phyloP scores from a whole-genome alignment of 2,329 filamentous ascomycete genomes.

The Aspergillus pseudoterreus region DNA sequence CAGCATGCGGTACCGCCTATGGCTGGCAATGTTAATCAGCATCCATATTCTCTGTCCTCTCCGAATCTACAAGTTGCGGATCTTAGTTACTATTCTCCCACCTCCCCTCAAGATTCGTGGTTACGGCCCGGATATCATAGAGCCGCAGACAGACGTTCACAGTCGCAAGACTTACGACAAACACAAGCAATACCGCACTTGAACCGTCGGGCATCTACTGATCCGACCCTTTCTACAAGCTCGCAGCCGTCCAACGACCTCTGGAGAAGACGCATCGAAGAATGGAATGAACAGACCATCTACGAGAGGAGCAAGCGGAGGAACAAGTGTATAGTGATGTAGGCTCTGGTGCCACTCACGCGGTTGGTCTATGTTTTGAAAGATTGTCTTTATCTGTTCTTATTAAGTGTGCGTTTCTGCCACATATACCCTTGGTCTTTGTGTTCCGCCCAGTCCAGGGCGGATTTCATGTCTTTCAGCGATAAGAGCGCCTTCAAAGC shows the following conservation, averaged over 20 bases:
- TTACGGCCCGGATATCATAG: conserved; percentile 13
- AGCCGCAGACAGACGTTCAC: conserved; percentile 13
- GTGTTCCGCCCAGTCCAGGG: too few species aligned
- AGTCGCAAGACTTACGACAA: conserved; percentile 16
- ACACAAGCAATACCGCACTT: conserved; percentile 10
- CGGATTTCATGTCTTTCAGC: too few species aligned
- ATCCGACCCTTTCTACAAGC: conserved; percentile 26
- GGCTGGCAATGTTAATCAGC: conserved; percentile 16
- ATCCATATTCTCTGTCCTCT: conserved; percentile 31
- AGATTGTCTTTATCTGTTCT: not conserved
- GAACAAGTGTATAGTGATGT: conserved; percentile 39
- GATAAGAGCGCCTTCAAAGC: too few species aligned
- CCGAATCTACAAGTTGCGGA: conserved; percentile 28
- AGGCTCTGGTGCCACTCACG: conserved; percentile 3
- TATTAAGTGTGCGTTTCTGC: conserved; percentile 1
- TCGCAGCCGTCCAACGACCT: conserved; percentile 28
- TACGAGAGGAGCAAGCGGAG: conserved; percentile 32
- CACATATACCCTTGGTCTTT: conserved; percentile 9
- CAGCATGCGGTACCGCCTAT: conserved; percentile 12
- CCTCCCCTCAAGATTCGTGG: conserved; percentile 16
- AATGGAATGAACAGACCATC: conserved; percentile 38
- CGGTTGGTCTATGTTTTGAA: not conserved
- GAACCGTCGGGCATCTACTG: conserved; percentile 29
- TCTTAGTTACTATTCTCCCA: conserved; percentile 17
- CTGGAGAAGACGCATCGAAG: conserved; percentile 36